Percentiles rank a stretch among this genome's conserved stretches.
Evolutionary conservation across 345 rosid genomes (phyloP).

Genomic region (Rhodamnia argentea): DNA sequence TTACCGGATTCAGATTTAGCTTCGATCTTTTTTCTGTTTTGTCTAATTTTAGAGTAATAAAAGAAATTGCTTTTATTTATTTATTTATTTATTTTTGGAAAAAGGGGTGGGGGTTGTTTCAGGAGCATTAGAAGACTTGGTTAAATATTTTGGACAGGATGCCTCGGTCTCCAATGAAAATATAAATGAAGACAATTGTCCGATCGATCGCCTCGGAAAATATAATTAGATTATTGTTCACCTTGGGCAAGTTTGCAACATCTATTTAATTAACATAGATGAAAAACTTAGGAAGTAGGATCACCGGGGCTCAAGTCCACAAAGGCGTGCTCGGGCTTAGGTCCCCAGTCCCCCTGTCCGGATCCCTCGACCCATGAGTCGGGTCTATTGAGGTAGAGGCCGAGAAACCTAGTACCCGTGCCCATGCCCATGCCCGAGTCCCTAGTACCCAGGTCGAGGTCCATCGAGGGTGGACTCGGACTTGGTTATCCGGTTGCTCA

Average conservation of each 20-base stretch:
- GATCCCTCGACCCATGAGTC: background rate
- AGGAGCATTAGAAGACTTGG: background rate
- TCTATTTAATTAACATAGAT: background rate
- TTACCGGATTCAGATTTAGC: background rate
- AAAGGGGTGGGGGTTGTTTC: background rate
- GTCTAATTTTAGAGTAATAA: background rate
- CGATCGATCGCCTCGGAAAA: background rate
- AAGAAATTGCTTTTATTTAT: background rate
- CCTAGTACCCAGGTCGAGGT: background rate
- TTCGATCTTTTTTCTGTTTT: background rate
- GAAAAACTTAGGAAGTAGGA: background rate
- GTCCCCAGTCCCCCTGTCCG: too few relatives aligned
- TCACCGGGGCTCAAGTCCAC: background rate
- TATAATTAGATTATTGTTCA: background rate
- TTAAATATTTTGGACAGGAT: background rate
- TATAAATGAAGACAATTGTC: background rate
- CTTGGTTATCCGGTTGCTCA: background rate
- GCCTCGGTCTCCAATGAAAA: background rate
- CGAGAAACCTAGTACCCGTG: accelerated
- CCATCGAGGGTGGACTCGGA: accelerated
- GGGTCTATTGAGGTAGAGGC: background rate
- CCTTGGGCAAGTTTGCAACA: background rate
- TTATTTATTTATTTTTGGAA: background rate
- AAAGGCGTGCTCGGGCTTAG: background rate
- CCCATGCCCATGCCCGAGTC: background rate